A percentile compares a stretch with the other conserved stretches of the same genome.
Evolutionary conservation across 1,284 basidiomycete genomes (phyloP).

Genomic region (Cystodermella granulosa): DNA sequence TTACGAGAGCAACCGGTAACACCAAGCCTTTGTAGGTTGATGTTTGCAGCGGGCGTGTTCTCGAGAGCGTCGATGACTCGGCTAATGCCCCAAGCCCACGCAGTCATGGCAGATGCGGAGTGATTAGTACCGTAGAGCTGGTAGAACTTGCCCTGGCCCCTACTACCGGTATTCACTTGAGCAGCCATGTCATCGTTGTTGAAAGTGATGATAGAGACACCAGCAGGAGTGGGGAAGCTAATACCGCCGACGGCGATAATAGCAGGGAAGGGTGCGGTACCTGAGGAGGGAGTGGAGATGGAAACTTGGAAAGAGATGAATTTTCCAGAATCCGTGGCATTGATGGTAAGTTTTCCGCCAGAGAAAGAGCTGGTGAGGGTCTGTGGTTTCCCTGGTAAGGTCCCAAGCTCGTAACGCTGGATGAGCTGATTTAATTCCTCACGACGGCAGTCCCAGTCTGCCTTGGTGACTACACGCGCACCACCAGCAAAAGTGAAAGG

Average conservation of each 20-base stretch:
- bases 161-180: constrained; percentile 41
- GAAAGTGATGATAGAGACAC: constrained; percentile 48
- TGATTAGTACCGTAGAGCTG: constrained; percentile 44
- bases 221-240: constrained; percentile 47
- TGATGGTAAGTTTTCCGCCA: constrained; percentile 44
- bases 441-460: constrained; percentile 48
- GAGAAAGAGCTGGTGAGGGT: constrained; percentile 42
- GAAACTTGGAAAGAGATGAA: constrained; percentile 45
- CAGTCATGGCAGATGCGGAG: constrained; percentile 49
- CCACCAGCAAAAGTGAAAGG: constrained; percentile 47
- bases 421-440: constrained; percentile 45
- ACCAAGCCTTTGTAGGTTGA: constrained; percentile 46
- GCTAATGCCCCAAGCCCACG: constrained; percentile 55
- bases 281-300: constrained; percentile 42
- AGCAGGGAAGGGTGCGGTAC: constrained; percentile 47
- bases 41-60: constrained; percentile 38
- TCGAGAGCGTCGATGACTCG: constrained; percentile 55
- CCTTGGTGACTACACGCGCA: constrained; percentile 36
- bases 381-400: constrained; percentile 41
- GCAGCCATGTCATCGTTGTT: constrained; percentile 49
- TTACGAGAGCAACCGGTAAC: constrained; percentile 56
- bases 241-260: constrained; percentile 50
- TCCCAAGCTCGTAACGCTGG: constrained; percentile 48
- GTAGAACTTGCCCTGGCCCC: constrained; percentile 53
- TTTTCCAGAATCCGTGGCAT: constrained; percentile 38